phyloP scores from a whole-genome alignment of 2,329 filamentous ascomycete species.

The Sporothrix schenckii region DNA sequence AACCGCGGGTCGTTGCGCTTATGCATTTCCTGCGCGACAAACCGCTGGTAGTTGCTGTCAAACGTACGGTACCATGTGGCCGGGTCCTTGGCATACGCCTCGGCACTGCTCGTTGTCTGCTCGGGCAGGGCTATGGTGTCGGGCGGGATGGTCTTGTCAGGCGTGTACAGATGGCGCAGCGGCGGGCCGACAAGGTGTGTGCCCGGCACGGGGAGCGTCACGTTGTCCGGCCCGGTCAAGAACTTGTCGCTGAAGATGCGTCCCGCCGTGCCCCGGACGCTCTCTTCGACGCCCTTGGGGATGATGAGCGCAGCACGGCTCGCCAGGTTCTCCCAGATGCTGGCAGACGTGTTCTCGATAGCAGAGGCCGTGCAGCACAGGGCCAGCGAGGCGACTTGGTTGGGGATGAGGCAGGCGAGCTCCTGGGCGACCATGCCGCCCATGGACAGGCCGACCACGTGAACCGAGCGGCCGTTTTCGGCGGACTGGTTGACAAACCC shows the following conservation, averaged over 20 bases:
- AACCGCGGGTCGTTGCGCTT: conserved; percentile 70
- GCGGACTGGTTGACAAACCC: conserved; percentile 50
- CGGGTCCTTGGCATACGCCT: background rate
- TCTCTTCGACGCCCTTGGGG: conserved; percentile 70
- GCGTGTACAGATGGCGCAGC: background rate
- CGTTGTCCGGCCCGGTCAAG: conserved; percentile 63
- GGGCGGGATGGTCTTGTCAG: conserved; percentile 14
- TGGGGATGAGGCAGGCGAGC: conserved; percentile 59
- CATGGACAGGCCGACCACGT: conserved; percentile 79
- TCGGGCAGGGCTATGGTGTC: background rate
- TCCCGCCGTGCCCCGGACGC: conserved; percentile 64
- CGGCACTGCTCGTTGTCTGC: background rate
- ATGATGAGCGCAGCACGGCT: conserved; percentile 61
- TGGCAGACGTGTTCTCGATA: conserved; percentile 64
- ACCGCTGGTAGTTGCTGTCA: conserved; percentile 77
- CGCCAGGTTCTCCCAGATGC: conserved; percentile 63
- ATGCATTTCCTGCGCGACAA: conserved; percentile 74
- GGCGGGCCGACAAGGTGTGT: conserved; percentile 37
- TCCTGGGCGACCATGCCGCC: conserved; percentile 94
- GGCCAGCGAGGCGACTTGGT: conserved; percentile 58
- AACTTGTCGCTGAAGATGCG: conserved; percentile 69
- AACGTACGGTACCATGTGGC: conserved; percentile 51
- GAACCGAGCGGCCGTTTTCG: conserved; percentile 47
- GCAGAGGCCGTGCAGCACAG: conserved; percentile 65
- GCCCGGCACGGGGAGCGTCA: conserved; percentile 47